Base-by-base conservation (phyloP, 1,284 basidiomycete genomes). In the Melanopsichium pennsylvanicum region DNA sequence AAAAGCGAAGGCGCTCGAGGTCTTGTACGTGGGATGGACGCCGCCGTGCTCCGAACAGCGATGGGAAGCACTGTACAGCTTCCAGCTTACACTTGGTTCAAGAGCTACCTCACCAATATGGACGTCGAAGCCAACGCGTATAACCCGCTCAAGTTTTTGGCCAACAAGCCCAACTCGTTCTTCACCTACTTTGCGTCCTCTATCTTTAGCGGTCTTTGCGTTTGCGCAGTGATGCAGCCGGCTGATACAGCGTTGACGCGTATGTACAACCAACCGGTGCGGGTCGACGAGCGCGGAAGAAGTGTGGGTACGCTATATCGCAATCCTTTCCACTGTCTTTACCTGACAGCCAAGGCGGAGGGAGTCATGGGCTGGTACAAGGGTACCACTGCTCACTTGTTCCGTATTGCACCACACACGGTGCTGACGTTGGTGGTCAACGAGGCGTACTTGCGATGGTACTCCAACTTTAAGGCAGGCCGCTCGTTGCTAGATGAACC, bases 31-130 rank as follows among this genome's bases (percentile, higher is more conserved):
- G 95, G 95, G 32, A 90, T 97, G 38, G 92, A 94, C 76, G 93
- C 94, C 25, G 94, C 95, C 5, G 89, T 97, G 59, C 83, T 98
- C 52, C 86, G 95, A 57, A 97, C 95, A 9, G 89, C 91, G 4
- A 96, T 94, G 90, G 95, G 94, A 27, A 90, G 88, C 46, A 92
- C 90, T 88, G 91, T 93, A 5, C 95, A 98, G 87, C 83, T 98
- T 33, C 95, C 95, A 0, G 91, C 91, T 34, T 98, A 98, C 82
- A 95, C 93, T 75, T 91, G 91, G 82, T 97, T 71, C 57, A 76
- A 76, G 46, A 40, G 66, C 23, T 75, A 75, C 51, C 52, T 75
- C 21, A 64, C 61, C 57, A 64, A 68, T 46, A 66, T 77, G 61
- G 60, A 72, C 39, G 72, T 59, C 42, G 51, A 51, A 27, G 67